A percentile compares a stretch with the other conserved stretches of the same genome.
phyloP scores from a whole-genome alignment of 306 rosid species.

The Potentilla sterilis region DNA sequence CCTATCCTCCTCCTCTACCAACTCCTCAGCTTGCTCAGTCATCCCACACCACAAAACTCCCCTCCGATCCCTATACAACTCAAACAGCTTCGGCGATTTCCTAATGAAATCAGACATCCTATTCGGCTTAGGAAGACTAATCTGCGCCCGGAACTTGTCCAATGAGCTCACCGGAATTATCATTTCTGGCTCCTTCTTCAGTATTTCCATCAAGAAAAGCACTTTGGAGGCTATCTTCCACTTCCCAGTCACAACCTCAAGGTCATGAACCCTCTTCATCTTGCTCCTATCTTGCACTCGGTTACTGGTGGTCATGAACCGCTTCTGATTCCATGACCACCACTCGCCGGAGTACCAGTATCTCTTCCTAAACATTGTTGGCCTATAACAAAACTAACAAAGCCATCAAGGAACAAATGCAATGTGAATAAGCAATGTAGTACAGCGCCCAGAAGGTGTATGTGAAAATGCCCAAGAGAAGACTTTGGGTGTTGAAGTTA shows the following conservation, averaged over 20 bases:
- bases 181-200: slow-evolving; percentile 71
- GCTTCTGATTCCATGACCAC: slow-evolving; percentile 26
- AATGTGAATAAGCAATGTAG: not conserved
- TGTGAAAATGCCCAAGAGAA: not conserved
- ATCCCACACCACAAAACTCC: slow-evolving; percentile 72
- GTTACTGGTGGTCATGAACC: slow-evolving; percentile 52
- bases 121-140: slow-evolving; percentile 76
- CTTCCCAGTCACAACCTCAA: slow-evolving; percentile 69
- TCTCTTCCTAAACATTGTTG: not conserved
- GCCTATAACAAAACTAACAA: not conserved
- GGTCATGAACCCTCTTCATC: slow-evolving; percentile 60
- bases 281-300: slow-evolving; percentile 56
- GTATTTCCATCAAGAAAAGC: slow-evolving; percentile 56
- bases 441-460: not conserved
- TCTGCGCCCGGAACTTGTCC: slow-evolving; percentile 49
- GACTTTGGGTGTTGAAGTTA: not conserved
- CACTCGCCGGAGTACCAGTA: not conserved
- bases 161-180: slow-evolving; percentile 59
- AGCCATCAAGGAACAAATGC: not conserved
- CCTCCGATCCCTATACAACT: slow-evolving; percentile 49
- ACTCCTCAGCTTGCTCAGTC: slow-evolving; percentile 51
- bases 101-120: slow-evolving; percentile 65
- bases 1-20: slow-evolving; percentile 53
- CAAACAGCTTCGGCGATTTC: slow-evolving; percentile 61
- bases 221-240: slow-evolving; percentile 62